These are phyloP conservation scores for Vanrija pseudolonga DNA, from an alignment of 1,284 basidiomycete species.

Conservation along the genomic window DNA sequence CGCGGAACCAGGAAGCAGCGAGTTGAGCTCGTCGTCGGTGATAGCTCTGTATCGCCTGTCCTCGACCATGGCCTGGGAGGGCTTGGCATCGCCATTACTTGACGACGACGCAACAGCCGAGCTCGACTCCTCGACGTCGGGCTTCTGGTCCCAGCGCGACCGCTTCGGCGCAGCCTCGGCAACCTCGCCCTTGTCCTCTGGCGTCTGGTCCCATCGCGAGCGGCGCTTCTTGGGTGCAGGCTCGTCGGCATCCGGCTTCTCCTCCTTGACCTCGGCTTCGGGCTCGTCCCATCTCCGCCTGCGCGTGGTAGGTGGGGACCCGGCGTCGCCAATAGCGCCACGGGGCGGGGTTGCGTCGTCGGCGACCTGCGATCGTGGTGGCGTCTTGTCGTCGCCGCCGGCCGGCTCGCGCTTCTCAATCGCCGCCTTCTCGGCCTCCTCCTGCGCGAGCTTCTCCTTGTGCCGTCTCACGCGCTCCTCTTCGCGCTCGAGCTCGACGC, in stretches of 20 bases:
- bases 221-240: slow-evolving; percentile 78
- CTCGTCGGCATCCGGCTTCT: slow-evolving; percentile 51
- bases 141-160: slow-evolving; percentile 49
- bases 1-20: slow-evolving; percentile 68
- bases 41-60: slow-evolving; percentile 94
- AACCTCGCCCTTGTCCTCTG: slow-evolving; percentile 37
- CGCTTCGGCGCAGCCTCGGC: slow-evolving; percentile 67
- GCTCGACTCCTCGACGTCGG: slow-evolving; percentile 29
- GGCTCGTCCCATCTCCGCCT: slow-evolving; percentile 77
- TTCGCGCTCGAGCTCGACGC: slow-evolving; percentile 87
- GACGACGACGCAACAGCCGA: slow-evolving; percentile 52
- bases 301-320: slow-evolving; percentile 58
- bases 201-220: slow-evolving; percentile 95
- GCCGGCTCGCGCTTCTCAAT: slow-evolving; percentile 61
- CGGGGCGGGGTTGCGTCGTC: slow-evolving; percentile 29
- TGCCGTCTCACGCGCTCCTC: slow-evolving; percentile 78
- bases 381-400: slow-evolving; percentile 37
- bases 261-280: slow-evolving; percentile 40
- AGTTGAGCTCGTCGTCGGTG: slow-evolving; percentile 92
- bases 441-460: slow-evolving; percentile 77
- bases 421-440: slow-evolving; percentile 56
- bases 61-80: slow-evolving; percentile 76
- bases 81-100: slow-evolving; percentile 52
- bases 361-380: slow-evolving; percentile 22
- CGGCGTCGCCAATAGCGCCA: slow-evolving; percentile 58